Evolutionary conservation across 306 rosid genomes (phyloP), one percentile per base, ranked within the genome.

Genomic region (Parietaria judaica): DNA sequence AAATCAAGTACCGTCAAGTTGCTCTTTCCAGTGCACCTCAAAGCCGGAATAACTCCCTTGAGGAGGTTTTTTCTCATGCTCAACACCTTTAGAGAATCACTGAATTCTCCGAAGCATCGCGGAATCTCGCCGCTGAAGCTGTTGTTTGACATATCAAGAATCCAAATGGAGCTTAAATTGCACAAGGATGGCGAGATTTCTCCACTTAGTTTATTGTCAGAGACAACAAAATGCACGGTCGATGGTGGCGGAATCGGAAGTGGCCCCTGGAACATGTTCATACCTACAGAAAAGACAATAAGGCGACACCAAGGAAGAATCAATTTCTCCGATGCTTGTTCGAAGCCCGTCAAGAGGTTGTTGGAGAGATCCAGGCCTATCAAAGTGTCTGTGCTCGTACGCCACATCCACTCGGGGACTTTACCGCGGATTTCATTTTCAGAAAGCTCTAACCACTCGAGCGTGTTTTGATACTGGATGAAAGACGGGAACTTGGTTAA

Each of bases 91-190:
- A 52, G 46, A 1, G 0, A 0, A 0, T 60, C 12, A 34, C 61
- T 38, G 14, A 60, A 34, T 14, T 68, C 51, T 41, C 58, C 44
- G 0, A 38, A 0, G 43, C 72, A 60, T 43, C 35, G 49, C 12
- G 61, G 56, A 36, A 60, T 8, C n/a, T 11, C 8, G 7, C 66
- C 67, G 1, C 36, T 39, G 54, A 60, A 11, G 1, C 1, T 52
- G 35, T 69, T 61, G 34, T 58, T 58, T 6, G 66, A 68, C 15
- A 68, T 51, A 14, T 68, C 16, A 1, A 68, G 66, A 9, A 59
- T 4, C 15, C 3, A 1, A 7, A 69, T 12, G 3, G 6, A 43
- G 1, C 6, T 53, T 0, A 43, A 15, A 14, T 60, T 43, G 54
- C 73, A 69, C 36, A 60, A 14, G 6, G 0, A 1, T 11, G 54